Base-by-base conservation (phyloP, 306 rosid genomes). In the Dryas alaskensis region DNA sequence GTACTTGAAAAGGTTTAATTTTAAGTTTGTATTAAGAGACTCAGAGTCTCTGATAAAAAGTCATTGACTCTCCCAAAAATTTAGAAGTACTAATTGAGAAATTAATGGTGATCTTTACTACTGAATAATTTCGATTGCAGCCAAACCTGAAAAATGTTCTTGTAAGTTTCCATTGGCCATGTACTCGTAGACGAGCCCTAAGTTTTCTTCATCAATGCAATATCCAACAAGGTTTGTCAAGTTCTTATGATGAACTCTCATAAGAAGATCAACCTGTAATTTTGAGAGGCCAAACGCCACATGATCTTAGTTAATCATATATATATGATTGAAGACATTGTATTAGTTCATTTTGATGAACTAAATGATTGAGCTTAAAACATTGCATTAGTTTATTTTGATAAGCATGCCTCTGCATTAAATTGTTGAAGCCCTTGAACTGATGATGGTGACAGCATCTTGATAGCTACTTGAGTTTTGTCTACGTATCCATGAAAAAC, bases 401-500 rank as follows among this genome's bases (percentile, higher is more conserved):
- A 17, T 2, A 53, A 31, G 22, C 85, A 2, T 82, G 60, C 90
- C 93, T 88, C 90, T 25, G 83, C 75, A 68, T 82, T 83, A 73
- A 86, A 88, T 74, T 88, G 79, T 50, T 37, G 72, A 59, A 59
- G 69, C 22, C 79, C 82, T 76, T 72, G 80, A 27, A 75, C 6
- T n/a, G 87, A 70, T 48, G 77, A 69, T 10, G 70, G 46, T 16
- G 82, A 76, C 43, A 86, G 79, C 79, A 81, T 77, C 80, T 86
- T 86, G 77, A 86, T 89, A 54, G 90, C 90, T 25, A 84, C 90
- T 79, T 84, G 85, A 42, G 81, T 76, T 7, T 63, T 57, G 22
- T 79, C 84, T 8, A 82, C 27, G 64, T 44, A 68, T 58, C 89
- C 94, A 55, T 52, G 82, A 60, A 77, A 84, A 46, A 89, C 91